Conservation (phyloP, 1,139 yeast genomes). For the Candida mesenterica region DNA sequence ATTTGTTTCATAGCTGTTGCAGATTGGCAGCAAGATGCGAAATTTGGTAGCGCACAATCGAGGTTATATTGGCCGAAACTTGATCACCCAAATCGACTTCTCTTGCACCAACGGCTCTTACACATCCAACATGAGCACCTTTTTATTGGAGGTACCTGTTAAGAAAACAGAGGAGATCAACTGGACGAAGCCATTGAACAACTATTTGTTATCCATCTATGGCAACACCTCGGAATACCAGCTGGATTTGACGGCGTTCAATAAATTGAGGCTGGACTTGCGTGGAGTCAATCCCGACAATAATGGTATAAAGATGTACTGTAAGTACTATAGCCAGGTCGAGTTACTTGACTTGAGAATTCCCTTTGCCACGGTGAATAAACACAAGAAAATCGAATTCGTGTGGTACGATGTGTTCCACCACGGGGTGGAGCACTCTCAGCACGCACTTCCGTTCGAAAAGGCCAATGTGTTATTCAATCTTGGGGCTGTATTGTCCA, state of each 20-base stretch:
- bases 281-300: conserved; percentile 55
- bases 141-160: conserved; percentile 33
- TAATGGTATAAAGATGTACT: conserved; percentile 52
- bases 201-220: conserved; percentile 60
- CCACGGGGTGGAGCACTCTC: conserved; percentile 36
- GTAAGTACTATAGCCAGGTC: conserved; percentile 76
- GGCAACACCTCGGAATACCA: conserved; percentile 61
- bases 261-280: conserved; percentile 62
- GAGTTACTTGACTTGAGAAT: conserved; percentile 77
- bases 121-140: conserved; percentile 20
- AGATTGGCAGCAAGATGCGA: too few species aligned
- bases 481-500: conserved; percentile 36
- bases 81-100: too few species aligned
- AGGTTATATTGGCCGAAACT: too few species aligned
- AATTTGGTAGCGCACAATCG: too few species aligned
- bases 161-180: conserved; percentile 63
- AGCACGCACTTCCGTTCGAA: conserved; percentile 73
- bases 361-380: conserved; percentile 59
- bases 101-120: too few species aligned
- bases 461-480: conserved; percentile 85
- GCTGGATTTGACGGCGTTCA: conserved; percentile 54
- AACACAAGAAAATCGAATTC: conserved; percentile 55
- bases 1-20: too few species aligned
- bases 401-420: conserved; percentile 80
- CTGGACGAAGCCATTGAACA: conserved; percentile 64